These are phyloP conservation scores for Excoecaria cochinchinensis DNA, from an alignment of 345 rosid species.

Conservation along the genomic window DNA sequence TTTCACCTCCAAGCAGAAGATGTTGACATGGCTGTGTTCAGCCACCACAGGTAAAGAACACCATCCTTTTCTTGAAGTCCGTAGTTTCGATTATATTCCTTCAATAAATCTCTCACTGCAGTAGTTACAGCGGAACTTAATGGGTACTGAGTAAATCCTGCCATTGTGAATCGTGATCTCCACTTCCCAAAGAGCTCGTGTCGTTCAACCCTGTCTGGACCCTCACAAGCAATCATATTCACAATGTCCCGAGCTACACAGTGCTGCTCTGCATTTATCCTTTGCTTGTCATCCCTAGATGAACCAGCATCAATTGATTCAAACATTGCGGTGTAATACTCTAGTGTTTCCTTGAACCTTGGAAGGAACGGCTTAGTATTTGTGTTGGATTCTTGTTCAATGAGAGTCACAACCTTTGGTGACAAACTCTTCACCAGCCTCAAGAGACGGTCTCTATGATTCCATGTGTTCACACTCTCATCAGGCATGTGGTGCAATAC, in stretches of 20 bases:
- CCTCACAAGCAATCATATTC: constrained; percentile 87
- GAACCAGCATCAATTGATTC: constrained; percentile 67
- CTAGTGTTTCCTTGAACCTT: constrained; percentile 62
- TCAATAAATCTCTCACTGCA: constrained; percentile 46
- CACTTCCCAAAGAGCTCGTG: constrained; percentile 77
- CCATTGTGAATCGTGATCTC: constrained; percentile 66
- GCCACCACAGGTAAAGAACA: constrained; percentile 66
- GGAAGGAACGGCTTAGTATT: constrained; percentile 69
- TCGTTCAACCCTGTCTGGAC: constrained; percentile 71
- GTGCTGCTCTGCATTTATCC: constrained; percentile 78
- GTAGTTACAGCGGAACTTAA: constrained; percentile 36
- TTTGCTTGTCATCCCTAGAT: constrained; percentile 56
- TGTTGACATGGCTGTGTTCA: constrained; percentile 64
- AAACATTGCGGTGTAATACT: constrained; percentile 76
- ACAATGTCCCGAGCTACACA: constrained; percentile 87
- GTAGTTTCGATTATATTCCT: constrained; percentile 49
- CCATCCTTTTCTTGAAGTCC: constrained; percentile 49
- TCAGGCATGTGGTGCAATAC: constrained; percentile 98
- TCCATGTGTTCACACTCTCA: constrained; percentile 76
- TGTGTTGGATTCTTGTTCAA: constrained; percentile 83
- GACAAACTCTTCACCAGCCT: constrained; percentile 82
- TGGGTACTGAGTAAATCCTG: constrained; percentile 53
- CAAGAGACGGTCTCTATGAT: constrained; percentile 77
- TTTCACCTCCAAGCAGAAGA: constrained; percentile 71
- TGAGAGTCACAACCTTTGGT: constrained; percentile 67